Conservation (phyloP, 208 protist genomes). For the Phytomonas sp. region DNA sequence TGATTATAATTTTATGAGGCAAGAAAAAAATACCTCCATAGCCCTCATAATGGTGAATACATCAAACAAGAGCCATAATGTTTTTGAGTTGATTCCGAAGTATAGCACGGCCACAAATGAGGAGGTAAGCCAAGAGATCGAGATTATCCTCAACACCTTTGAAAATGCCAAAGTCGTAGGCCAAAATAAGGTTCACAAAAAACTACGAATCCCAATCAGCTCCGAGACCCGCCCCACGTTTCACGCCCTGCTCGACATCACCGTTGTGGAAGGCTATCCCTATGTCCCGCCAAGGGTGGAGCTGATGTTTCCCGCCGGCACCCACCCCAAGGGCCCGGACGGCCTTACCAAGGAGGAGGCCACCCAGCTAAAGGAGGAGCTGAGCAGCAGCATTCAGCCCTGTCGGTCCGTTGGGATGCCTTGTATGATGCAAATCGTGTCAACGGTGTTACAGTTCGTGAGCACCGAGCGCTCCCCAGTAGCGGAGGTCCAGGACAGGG, state of each 20-base stretch:
- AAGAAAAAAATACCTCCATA: not conserved
- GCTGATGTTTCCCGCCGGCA: slow-evolving; percentile 25
- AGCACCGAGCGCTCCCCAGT: slow-evolving; percentile 13
- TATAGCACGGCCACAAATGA: slow-evolving; percentile 40
- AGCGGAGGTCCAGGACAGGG: not conserved
- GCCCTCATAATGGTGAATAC: slow-evolving; percentile 19
- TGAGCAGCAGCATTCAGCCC: slow-evolving; percentile 44
- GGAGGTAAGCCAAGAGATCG: slow-evolving; percentile 59
- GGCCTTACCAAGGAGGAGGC: slow-evolving; percentile 32
- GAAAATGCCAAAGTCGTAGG: slow-evolving; percentile 42
- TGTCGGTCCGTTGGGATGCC: slow-evolving; percentile 41
- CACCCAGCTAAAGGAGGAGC: slow-evolving; percentile 31
- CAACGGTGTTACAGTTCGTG: slow-evolving; percentile 37
- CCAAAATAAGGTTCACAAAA: slow-evolving; percentile 31
- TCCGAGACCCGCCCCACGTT: slow-evolving; percentile 26
- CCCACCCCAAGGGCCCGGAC: slow-evolving; percentile 18
- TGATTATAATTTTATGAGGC: not conserved
- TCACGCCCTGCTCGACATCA: slow-evolving; percentile 42
- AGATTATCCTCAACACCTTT: slow-evolving; percentile 51
- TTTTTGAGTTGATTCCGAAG: slow-evolving; percentile 26
- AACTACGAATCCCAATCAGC: slow-evolving; percentile 34
- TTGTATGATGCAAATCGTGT: slow-evolving; percentile 69
- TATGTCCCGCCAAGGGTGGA: slow-evolving; percentile 48
- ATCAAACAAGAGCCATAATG: slow-evolving; percentile 16
- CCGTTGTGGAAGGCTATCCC: slow-evolving; percentile 53